phyloP scores from a whole-genome alignment of 1,139 yeast species.

The Zygosaccharomyces pseudobailii region DNA sequence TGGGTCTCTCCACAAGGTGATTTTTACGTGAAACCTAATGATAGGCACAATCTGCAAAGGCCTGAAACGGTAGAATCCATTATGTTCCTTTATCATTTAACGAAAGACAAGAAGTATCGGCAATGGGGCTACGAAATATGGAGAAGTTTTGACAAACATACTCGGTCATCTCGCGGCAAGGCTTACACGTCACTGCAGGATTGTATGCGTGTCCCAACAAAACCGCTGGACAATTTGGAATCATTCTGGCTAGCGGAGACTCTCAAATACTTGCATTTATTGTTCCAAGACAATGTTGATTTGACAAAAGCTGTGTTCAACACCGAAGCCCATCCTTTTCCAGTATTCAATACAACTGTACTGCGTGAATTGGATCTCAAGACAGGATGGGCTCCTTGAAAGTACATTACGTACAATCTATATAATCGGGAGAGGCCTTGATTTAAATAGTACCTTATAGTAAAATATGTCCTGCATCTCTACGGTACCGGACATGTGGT shows the following conservation, averaged over 20 bases:
- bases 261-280: slow-evolving; percentile 74
- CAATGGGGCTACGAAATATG: slow-evolving; percentile 90
- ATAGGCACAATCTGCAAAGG: slow-evolving; percentile 80
- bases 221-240: slow-evolving; percentile 69
- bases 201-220: slow-evolving; percentile 51
- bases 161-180: slow-evolving; percentile 38
- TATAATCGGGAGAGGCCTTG: slow-evolving; percentile 73
- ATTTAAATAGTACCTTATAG: slow-evolving; percentile 54
- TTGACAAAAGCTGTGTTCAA: slow-evolving; percentile 73
- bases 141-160: slow-evolving; percentile 58
- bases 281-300: slow-evolving; percentile 67
- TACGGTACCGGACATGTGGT: slow-evolving; percentile 35
- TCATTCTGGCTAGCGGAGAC: slow-evolving; percentile 96
- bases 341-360: slow-evolving; percentile 36
- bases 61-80: slow-evolving; percentile 94
- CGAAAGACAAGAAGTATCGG: slow-evolving; percentile 77
- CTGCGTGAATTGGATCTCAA: slow-evolving; percentile 14
- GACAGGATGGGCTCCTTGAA: slow-evolving; percentile 26
- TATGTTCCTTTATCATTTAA: slow-evolving; percentile 72
- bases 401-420: slow-evolving; percentile 25
- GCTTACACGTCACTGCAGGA: slow-evolving; percentile 67
- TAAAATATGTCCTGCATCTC: slow-evolving; percentile 54
- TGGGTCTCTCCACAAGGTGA: slow-evolving; percentile 40
- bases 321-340: slow-evolving; percentile 93
- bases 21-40: slow-evolving; percentile 64